A percentile compares a stretch with the other conserved stretches of the same genome.
Evolutionary conservation across 1,284 basidiomycete species (phyloP).

Genomic region (Ceratobasidium sp.): DNA sequence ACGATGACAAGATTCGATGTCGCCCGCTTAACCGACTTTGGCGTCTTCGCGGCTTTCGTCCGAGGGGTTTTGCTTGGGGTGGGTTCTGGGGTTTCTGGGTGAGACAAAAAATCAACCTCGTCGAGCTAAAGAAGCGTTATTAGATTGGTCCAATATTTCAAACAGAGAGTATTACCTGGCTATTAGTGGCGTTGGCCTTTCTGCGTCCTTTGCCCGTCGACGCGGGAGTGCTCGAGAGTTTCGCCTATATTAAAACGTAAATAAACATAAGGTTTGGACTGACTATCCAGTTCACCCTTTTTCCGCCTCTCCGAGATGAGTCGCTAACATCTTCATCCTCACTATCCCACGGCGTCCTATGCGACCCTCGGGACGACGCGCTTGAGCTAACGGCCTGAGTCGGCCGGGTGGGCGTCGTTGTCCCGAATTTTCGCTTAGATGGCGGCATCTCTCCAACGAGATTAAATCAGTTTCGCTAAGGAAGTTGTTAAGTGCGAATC

Average conservation of each 20-base stretch:
- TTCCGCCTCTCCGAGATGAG: slow-evolving; percentile 10
- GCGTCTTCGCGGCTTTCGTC: slow-evolving; percentile 32
- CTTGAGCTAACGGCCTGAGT: background rate
- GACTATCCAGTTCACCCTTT: background rate
- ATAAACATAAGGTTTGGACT: background rate
- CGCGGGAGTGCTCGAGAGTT: slow-evolving; percentile 33
- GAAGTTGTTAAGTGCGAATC: background rate
- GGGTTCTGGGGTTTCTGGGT: slow-evolving; percentile 38
- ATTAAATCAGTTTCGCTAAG: background rate
- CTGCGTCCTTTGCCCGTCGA: slow-evolving; percentile 1
- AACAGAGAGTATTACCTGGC: background rate
- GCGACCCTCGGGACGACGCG: slow-evolving; percentile 21
- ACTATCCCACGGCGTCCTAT: slow-evolving; percentile 29
- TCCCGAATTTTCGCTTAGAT: slow-evolving; percentile 27
- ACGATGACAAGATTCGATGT: slow-evolving; percentile 15
- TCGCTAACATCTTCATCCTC: slow-evolving; percentile 26
- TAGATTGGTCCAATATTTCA: background rate
- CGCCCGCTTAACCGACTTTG: slow-evolving; percentile 23
- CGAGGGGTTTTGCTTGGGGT: slow-evolving; percentile 42
- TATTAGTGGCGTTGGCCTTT: background rate
- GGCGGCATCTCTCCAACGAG: slow-evolving; percentile 8
- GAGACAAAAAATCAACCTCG: slow-evolving; percentile 33
- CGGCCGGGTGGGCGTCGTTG: slow-evolving; percentile 16
- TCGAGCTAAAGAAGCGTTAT: slow-evolving; percentile 12
- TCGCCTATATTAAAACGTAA: slow-evolving; percentile 5